A percentile compares a stretch with the other conserved stretches of the same genome.
These are phyloP conservation scores for Fraxinus floribunda DNA, from an alignment of 305 asterid species.

Conservation along the genomic window DNA sequence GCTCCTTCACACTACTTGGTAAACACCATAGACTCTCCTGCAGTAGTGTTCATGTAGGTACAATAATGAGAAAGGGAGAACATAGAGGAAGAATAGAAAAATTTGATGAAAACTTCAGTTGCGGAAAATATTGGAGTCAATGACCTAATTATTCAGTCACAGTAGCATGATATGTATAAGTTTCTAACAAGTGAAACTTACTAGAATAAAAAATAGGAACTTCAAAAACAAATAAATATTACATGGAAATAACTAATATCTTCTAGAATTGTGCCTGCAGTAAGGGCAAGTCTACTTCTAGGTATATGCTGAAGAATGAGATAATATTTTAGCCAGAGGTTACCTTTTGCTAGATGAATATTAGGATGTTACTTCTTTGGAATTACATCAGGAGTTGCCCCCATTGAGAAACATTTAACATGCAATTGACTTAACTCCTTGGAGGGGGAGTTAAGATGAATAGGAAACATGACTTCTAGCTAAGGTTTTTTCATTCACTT, in stretches of 20 bases:
- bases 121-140: not conserved
- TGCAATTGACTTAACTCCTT: not conserved
- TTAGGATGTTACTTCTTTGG: not conserved
- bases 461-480: not conserved
- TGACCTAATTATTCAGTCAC: not conserved
- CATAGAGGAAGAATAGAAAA: not conserved
- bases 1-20: not conserved
- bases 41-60: not conserved
- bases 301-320: not conserved
- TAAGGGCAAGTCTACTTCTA: not conserved
- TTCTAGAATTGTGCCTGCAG: not conserved
- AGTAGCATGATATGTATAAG: not conserved
- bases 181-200: not conserved
- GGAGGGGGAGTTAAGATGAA: not conserved
- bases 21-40: not conserved
- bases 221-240: not conserved
- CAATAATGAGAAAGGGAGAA: not conserved
- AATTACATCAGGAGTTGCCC: not conserved
- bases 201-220: not conserved
- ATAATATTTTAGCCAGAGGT: not conserved
- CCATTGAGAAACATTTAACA: not conserved
- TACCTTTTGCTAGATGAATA: not conserved
- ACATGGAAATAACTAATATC: not conserved
- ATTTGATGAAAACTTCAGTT: not conserved
- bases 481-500: not conserved